Evolutionary conservation across 805 yeast genomes (phyloP), one percentile per base, ranked within the genome.

Genomic region (Starmerella sirachaensis): DNA sequence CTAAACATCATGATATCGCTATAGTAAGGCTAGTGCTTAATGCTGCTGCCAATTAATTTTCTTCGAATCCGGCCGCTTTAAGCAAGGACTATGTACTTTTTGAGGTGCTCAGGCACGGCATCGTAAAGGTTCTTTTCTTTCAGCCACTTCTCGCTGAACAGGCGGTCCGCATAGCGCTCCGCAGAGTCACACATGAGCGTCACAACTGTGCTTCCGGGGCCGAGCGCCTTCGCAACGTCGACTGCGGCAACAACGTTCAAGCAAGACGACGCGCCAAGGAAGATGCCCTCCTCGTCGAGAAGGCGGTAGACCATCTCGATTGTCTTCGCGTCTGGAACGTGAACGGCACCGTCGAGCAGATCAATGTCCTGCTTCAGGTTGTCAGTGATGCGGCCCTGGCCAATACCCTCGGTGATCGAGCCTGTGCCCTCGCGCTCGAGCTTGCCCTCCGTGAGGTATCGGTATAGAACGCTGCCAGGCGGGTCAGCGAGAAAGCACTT

Each of bases 391-490:
- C 96, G 70, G 32, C 94, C 94, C 61, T 86, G 96, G 20, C 96
- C 96, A 61, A 86, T 84, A 22, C 96, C 96, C 62, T 86, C 96
- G 20, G 95, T 86, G 59, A 86, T 84, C 0, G 93, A 79, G 3
- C 83, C 73, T 19, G 35, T 38, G 21, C 96, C 96, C 1, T 70
- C 67, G 52, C 85, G 71, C 29, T 74, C 83, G 54, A 76, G 64
- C 22, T 88, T 88, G 13, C 75, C 73, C 5, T 80, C 65, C 43
- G 72, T 75, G 43, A 86, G 74, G 55, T 77, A 84, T 8, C 84
- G 72, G 62, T 81, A 82, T 31, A 86, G 67, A 34, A 80, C 81
- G 3, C 91, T 77, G 41, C 96, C 95, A 11, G 95, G 95, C 17
- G 96, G 95, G 59, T 86, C 96, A 1, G 96, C 94, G 42, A 83